Evolutionary conservation across 805 yeast genomes (phyloP).

Genomic region (Myxozyma monticola): DNA sequence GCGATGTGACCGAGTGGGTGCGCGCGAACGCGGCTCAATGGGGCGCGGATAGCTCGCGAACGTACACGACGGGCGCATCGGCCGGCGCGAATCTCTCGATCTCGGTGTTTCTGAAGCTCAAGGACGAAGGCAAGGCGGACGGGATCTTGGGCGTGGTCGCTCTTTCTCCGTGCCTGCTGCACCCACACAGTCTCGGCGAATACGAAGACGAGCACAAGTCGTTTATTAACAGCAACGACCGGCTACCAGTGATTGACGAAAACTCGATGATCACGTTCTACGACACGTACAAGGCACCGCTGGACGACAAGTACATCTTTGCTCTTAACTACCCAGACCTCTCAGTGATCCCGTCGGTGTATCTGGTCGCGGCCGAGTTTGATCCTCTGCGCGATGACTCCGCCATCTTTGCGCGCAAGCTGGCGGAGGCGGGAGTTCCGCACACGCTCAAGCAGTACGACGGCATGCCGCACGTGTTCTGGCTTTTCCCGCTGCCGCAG

Average conservation of each 20-base stretch:
- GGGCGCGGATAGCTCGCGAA: constrained; percentile 5
- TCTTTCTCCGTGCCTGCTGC: constrained; percentile 9
- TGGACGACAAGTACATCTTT: constrained; percentile 9
- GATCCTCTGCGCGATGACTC: constrained; percentile 13
- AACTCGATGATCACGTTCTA: constrained; percentile 11
- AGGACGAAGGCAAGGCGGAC: constrained; percentile 6
- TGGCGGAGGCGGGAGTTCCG: neutral
- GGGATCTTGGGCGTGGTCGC: constrained; percentile 3
- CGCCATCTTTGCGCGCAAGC: neutral
- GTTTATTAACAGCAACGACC: constrained; percentile 3
- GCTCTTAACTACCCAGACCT: constrained; percentile 6
- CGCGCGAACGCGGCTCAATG: constrained; percentile 1
- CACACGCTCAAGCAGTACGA: constrained; percentile 1
- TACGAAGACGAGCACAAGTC: constrained; percentile 7
- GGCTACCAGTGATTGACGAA: constrained; percentile 8
- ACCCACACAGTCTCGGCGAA: neutral
- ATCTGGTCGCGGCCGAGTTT: constrained; percentile 12
- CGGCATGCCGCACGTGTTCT: constrained; percentile 11
- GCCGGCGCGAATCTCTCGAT: constrained; percentile 15
- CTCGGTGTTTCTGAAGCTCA: constrained; percentile 2
- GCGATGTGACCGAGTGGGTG: constrained; percentile 8
- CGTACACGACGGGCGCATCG: constrained; percentile 10
- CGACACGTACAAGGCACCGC: constrained; percentile 9
- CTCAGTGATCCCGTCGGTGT: constrained; percentile 3
- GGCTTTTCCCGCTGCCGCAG: constrained; percentile 14